These are phyloP conservation scores for Debaryomycetaceae sp. DNA, from an alignment of 1,139 yeast species.

Conservation along the genomic window DNA sequence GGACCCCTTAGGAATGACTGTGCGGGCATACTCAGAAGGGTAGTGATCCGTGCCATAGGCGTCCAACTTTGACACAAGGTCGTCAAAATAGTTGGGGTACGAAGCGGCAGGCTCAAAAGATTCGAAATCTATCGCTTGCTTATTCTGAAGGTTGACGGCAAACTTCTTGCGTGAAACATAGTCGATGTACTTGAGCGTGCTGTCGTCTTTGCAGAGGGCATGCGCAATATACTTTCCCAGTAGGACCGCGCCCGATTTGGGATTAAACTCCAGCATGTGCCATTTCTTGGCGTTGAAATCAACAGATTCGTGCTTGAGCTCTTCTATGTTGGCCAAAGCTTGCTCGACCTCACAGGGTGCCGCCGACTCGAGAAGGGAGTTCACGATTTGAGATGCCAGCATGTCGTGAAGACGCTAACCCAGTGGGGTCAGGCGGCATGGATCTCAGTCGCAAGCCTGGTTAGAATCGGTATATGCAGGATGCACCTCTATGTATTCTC, in stretches of 20 bases:
- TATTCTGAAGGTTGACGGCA: constrained; percentile 46
- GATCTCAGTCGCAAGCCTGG: too few relatives aligned
- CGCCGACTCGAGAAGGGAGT: constrained; percentile 22
- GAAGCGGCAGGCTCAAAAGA: constrained; percentile 13
- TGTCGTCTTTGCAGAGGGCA: constrained; percentile 19
- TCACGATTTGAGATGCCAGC: background rate
- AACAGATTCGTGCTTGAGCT: constrained; percentile 7
- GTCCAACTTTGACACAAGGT: constrained; percentile 19
- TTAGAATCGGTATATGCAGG: too few relatives aligned
- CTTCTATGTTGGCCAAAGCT: constrained; percentile 15
- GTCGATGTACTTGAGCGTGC: constrained; percentile 29
- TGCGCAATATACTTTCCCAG: constrained; percentile 24
- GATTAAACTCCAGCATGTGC: constrained; percentile 20
- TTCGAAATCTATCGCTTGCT: constrained; percentile 42
- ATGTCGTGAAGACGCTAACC: too few relatives aligned
- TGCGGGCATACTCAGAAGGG: constrained; percentile 41
- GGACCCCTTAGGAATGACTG: constrained; percentile 24
- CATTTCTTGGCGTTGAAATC: constrained; percentile 17
- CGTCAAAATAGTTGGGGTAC: constrained; percentile 22
- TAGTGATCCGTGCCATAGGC: constrained; percentile 38
- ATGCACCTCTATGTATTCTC: too few relatives aligned
- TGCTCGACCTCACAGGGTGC: constrained; percentile 33
- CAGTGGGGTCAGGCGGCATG: too few relatives aligned
- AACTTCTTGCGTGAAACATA: constrained; percentile 37
- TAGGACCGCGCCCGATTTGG: constrained; percentile 20